Evolutionary conservation across 2,329 filamentous ascomycete genomes (phyloP).

Genomic region (Myotisia sp.): DNA sequence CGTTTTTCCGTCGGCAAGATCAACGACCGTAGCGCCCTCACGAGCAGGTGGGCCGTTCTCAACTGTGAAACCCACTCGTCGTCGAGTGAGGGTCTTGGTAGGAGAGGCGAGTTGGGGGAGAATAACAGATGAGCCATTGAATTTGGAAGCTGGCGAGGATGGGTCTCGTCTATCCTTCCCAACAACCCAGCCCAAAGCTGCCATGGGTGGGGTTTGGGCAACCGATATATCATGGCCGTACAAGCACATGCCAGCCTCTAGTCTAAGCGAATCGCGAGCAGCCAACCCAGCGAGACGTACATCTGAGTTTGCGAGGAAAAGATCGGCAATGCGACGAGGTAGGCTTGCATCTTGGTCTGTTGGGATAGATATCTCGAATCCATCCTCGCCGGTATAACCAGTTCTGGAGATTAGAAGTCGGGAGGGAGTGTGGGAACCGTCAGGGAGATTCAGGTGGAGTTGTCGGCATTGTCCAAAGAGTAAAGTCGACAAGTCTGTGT

Average conservation of each 20-base stretch:
- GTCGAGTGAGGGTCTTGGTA: constrained; percentile 48
- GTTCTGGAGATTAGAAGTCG: constrained; percentile 66
- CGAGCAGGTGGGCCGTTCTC: constrained; percentile 71
- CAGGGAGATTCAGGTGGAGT: constrained; percentile 47
- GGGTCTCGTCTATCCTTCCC: constrained; percentile 56
- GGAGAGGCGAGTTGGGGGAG: constrained; percentile 51
- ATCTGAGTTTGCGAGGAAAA: constrained; percentile 50
- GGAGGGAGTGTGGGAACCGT: constrained; percentile 37
- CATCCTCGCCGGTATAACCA: constrained; percentile 95
- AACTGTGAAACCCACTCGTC: constrained; percentile 67
- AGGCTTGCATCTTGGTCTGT: constrained; percentile 42
- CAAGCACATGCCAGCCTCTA: constrained; percentile 98
- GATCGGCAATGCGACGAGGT: constrained; percentile 45
- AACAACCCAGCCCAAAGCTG: constrained; percentile 63
- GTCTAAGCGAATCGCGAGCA: constrained; percentile 75
- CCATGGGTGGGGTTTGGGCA: constrained; percentile 53
- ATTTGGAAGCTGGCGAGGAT: constrained; percentile 44
- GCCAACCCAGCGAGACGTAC: constrained; percentile 77
- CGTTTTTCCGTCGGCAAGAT: constrained; percentile 38
- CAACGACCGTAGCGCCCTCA: constrained; percentile 70
- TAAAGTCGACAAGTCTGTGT: constrained; percentile 48
- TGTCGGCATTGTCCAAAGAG: constrained; percentile 68
- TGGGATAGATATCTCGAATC: constrained; percentile 87
- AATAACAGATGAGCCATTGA: constrained; percentile 71
- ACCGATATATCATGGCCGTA: constrained; percentile 97